These are phyloP conservation scores for Dactylonectria estremocensis DNA, from an alignment of 2,329 filamentous ascomycete genomes.

Conservation along the genomic window DNA sequence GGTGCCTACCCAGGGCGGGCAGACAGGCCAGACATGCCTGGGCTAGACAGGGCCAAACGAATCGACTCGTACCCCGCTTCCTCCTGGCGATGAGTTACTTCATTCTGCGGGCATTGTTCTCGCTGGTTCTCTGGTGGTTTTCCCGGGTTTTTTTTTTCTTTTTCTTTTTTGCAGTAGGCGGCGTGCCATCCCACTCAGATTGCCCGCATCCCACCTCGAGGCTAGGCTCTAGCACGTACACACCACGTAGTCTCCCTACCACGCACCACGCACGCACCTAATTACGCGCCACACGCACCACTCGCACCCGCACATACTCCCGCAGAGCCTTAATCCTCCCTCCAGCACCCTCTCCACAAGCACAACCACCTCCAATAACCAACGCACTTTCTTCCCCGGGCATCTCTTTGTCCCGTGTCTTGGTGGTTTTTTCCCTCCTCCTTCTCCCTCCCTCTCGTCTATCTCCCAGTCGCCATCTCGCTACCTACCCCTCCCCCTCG, in stretches of 20 bases:
- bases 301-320: slow-evolving; percentile 22
- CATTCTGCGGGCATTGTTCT: slow-evolving; percentile 13
- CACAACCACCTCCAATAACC: slow-evolving; percentile 2
- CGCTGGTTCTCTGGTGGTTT: neutral
- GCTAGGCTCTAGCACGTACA: neutral
- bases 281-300: neutral
- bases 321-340: slow-evolving; percentile 26
- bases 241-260: neutral
- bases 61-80: slow-evolving; percentile 17
- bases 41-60: too few relatives aligned
- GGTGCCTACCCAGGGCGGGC: neutral
- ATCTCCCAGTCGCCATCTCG: slow-evolving; percentile 16
- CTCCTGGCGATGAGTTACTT: neutral
- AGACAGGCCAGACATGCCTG: slow-evolving; percentile 7
- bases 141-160: too few relatives aligned
- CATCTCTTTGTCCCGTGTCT: slow-evolving; percentile 31
- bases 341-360: slow-evolving; percentile 23
- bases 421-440: slow-evolving; percentile 33
- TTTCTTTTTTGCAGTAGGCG: too few relatives aligned
- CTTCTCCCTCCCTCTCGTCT: slow-evolving; percentile 26
- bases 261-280: neutral
- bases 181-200: neutral
- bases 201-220: neutral
- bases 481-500: slow-evolving; percentile 30
- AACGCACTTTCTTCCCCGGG: slow-evolving; percentile 38